Base-by-base conservation (phyloP, 192 early-diverging fungal species). In the Entomortierella chlamydospora region DNA sequence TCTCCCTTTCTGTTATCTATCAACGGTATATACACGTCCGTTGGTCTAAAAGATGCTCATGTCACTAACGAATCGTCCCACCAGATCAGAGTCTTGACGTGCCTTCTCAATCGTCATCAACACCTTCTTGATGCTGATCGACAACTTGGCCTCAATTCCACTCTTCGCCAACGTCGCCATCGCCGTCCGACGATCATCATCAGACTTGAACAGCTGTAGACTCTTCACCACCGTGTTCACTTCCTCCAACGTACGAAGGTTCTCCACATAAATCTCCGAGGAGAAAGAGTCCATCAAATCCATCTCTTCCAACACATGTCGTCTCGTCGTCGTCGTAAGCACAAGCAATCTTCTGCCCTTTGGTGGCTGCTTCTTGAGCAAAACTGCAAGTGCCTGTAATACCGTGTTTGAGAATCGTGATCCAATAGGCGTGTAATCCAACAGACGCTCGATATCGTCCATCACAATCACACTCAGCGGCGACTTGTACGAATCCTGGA, bases 401-500 rank as follows among this genome's bases (percentile, higher is more conserved):
- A 98, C 90, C 2, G 87, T 81, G 82, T 98, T 99, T 23, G 97
- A 97, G 77, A 99, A 98, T 20, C 96, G 88, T 33, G 97, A 92
- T 34, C 98, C 98, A 81, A 99, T 96, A 4, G 91, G 88, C 0
- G 98, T 96, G 89, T 93, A 99, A 55, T 98, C 97, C 86, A 82
- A 34, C 50, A 99, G 77, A 39, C 97, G 89, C 85, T 99, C 97
- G 52, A 99, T 92, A 37, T 94, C 86, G 72, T 99, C 98, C 69
- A 99, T 88, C 25, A 99, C 95, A 76, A 99, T 92, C 23, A 96
- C 88, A 83, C 95, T 97, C 55, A 95, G 72, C 20, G 96, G 95
- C 2, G 96, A 98, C 74, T 96, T 96, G 87, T 98, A 97, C 5
- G 98, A 94, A 83, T 99, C 98, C 74, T 92, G 92, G 81, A 99